Evolutionary conservation across 805 yeast species (phyloP).

Genomic region (Suhomyces emberorum): DNA sequence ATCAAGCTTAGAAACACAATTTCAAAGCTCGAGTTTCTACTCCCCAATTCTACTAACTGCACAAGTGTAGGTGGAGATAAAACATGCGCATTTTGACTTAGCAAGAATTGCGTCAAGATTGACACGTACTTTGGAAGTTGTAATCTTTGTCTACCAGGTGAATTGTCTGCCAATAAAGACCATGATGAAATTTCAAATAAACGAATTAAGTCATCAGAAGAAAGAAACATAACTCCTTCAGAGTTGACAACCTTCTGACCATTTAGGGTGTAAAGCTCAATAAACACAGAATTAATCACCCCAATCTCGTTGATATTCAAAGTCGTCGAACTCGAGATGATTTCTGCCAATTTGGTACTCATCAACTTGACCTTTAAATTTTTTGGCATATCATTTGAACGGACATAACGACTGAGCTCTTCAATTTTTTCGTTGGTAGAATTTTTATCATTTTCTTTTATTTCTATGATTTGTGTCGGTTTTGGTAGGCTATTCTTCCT

Average conservation of each 20-base stretch:
- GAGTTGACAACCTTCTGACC: conserved; percentile 4
- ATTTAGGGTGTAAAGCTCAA: conserved; percentile 15
- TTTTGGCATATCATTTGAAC: conserved; percentile 24
- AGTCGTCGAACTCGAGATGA: conserved; percentile 9
- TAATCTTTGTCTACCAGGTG: conserved; percentile 4
- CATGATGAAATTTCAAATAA: conserved; percentile 19
- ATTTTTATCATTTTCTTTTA: not conserved
- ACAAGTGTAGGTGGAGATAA: conserved; percentile 21
- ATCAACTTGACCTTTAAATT: conserved; percentile 17
- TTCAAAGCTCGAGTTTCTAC: conserved; percentile 11
- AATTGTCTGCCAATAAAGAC: conserved; percentile 5
- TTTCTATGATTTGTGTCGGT: too few species aligned
- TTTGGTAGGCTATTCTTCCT: not conserved
- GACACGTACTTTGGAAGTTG: conserved; percentile 28
- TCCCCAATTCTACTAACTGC: conserved; percentile 26
- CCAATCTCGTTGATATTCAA: conserved; percentile 13
- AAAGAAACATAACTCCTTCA: conserved; percentile 1
- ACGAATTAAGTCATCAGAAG: conserved; percentile 8
- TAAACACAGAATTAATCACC: conserved; percentile 18
- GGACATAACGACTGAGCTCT: conserved; percentile 24
- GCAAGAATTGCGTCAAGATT: conserved; percentile 18
- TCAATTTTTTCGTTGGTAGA: conserved; percentile 4
- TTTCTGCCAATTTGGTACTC: conserved; percentile 16
- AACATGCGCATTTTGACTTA: conserved; percentile 6
- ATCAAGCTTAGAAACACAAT: conserved; percentile 12